Base-by-base conservation (phyloP, 2,329 filamentous ascomycete genomes). In the Diaporthe longicolla region DNA sequence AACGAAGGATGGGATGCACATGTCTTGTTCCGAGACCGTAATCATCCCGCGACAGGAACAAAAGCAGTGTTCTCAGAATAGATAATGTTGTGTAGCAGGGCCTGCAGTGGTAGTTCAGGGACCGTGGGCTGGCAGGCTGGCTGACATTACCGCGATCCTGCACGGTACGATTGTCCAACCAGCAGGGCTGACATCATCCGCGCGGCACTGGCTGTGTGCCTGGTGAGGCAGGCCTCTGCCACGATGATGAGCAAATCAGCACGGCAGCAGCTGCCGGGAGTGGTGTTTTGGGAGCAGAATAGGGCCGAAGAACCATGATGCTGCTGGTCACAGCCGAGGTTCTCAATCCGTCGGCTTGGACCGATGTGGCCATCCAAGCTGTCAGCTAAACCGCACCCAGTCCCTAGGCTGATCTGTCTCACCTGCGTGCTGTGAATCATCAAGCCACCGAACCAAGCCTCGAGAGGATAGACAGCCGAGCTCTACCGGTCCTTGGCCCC, bases 161-260 rank as follows among this genome's bases (percentile, higher is more conserved):
- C 63, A 52, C 63, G 63, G 63, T 66, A 50, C 61, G 71, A 45
- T 37, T 35, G 55, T 61, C 70, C 48, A 57, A 65, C 68, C 70
- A 68, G 55, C 69, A 54, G 26, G 40, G 50, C 73, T 74, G 73
- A 74, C 73, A 74, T 75, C 65, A 75, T 73, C 50, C 50, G 73
- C 50, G 73, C 71, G 69, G 71, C 65, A 70, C 50, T 70, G 71
- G 58, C 54, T 73, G 57, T 66, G 57, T 48, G 45, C 37, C 37
- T 13, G 37, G 37, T 69, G 29, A 54, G 63, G 32, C 63, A 68
- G 63, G 48, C 63, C 32, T 68, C 63, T 54, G 63, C 63, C 45
- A 17, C 4, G 45, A 37, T 8, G 63, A 52, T 4, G 63, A 52
- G 63, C 63, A 68, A 68, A 68, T 66, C 63, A 52, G 63, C 29